Percentiles rank a stretch among this genome's conserved stretches.
phyloP scores from a whole-genome alignment of 2,329 filamentous ascomycete genomes.

The Talaromyces sp. region DNA sequence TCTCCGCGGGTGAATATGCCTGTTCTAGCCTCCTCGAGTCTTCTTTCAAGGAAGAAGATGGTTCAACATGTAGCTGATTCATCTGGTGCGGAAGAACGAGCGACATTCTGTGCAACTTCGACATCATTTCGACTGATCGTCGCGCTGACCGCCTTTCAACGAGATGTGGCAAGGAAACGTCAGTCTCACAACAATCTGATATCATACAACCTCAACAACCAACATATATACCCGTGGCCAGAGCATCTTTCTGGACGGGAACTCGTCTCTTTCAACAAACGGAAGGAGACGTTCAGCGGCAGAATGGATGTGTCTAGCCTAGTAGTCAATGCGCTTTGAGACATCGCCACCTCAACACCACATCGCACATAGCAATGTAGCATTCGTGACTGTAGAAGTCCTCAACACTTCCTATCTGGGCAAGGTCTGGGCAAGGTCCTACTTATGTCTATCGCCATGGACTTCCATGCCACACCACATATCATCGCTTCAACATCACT shows the following conservation, averaged over 20 bases:
- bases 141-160: conserved; percentile 2
- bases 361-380: conserved; percentile 1
- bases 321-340: neutral
- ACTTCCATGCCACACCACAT: neutral
- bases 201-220: neutral
- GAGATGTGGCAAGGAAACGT: conserved; percentile 5
- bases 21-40: neutral
- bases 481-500: neutral
- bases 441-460: neutral
- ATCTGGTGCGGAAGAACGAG: neutral
- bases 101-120: neutral
- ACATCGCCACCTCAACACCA: neutral
- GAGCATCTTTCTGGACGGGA: neutral
- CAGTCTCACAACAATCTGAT: conserved; percentile 8
- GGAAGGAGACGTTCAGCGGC: neutral
- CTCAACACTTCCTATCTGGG: neutral
- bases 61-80: neutral
- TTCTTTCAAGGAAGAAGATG: neutral
- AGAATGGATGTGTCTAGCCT: neutral
- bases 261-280: neutral
- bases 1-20: neutral
- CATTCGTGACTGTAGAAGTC: conserved; percentile 10
- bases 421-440: neutral
- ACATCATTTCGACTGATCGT: neutral
- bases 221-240: neutral